phyloP scores from a whole-genome alignment of 176 grass and related monocot genomes.

The Themeda triandra region DNA sequence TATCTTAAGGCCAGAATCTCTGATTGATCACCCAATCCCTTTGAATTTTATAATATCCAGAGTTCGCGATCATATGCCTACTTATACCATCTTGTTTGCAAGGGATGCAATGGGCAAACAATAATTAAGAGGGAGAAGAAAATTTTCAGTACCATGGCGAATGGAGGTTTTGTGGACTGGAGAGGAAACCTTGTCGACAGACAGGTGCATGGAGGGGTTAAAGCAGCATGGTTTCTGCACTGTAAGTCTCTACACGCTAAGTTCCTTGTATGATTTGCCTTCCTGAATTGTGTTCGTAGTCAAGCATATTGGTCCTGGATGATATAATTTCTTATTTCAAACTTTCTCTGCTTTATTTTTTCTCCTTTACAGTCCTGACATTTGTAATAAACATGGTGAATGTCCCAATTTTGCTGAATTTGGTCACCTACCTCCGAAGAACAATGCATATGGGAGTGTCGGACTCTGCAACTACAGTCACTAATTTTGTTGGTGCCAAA shows the following conservation, averaged over 20 bases:
- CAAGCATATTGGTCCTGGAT: not conserved
- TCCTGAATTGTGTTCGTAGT: not conserved
- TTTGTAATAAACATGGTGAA: slow-evolving; percentile 26
- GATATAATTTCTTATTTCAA: not conserved
- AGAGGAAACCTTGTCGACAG: slow-evolving; percentile 48
- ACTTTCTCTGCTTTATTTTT: not conserved
- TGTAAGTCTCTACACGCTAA: slow-evolving; percentile 41
- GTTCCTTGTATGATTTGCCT: not conserved
- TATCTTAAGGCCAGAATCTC: not conserved
- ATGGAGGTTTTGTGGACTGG: slow-evolving; percentile 53
- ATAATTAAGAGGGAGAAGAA: slow-evolving; percentile 6
- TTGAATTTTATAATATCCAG: slow-evolving; percentile 7
- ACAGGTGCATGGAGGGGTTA: slow-evolving; percentile 61
- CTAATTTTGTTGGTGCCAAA: slow-evolving; percentile 46
- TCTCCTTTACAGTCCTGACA: slow-evolving; percentile 34
- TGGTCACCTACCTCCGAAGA: slow-evolving; percentile 50
- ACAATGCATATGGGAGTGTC: slow-evolving; percentile 62
- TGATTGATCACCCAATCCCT: slow-evolving; percentile 26
- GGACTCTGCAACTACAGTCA: slow-evolving; percentile 44
- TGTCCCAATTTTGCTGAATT: slow-evolving; percentile 44
- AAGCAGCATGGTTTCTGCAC: slow-evolving; percentile 56
- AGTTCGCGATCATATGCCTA: not conserved
- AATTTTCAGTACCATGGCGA: slow-evolving; percentile 33
- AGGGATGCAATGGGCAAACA: not conserved
- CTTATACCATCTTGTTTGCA: slow-evolving; percentile 9